phyloP scores from a whole-genome alignment of 768 basidiomycete genomes.

The Hygrophorus pudorinus region DNA sequence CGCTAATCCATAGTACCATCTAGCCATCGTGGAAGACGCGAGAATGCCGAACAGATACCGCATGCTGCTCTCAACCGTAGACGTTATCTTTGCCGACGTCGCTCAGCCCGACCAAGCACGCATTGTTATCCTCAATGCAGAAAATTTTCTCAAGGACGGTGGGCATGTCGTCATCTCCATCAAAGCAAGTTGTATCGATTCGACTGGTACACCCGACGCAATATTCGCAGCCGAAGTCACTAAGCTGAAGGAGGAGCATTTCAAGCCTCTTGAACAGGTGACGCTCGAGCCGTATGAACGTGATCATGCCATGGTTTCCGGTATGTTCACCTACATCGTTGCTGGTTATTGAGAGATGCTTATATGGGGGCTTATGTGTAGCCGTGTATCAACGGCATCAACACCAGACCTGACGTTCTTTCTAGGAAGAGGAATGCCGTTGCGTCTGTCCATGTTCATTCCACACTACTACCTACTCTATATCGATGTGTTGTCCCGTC shows the following conservation, averaged over 20 bases:
- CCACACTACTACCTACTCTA: too few relatives aligned
- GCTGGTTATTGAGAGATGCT: too few relatives aligned
- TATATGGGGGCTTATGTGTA: conserved; percentile 4
- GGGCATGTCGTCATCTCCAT: conserved; percentile 95
- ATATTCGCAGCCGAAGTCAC: conserved; percentile 88
- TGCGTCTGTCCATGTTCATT: too few relatives aligned
- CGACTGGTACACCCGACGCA: conserved; percentile 80
- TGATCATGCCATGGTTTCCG: conserved; percentile 86
- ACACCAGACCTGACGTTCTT: conserved; percentile 13
- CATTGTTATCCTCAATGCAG: conserved; percentile 88
- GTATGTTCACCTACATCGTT: too few relatives aligned
- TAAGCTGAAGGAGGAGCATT: conserved; percentile 59
- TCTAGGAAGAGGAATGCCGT: too few relatives aligned
- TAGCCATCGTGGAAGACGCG: conserved; percentile 96
- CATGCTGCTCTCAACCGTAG: conserved; percentile 91
- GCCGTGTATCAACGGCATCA: conserved; percentile 20
- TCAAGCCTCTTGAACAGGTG: conserved; percentile 94
- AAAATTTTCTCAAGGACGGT: conserved; percentile 90
- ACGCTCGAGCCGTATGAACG: conserved; percentile 91
- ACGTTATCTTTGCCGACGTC: conserved; percentile 96
- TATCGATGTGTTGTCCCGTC: too few relatives aligned
- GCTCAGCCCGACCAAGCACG: conserved; percentile 99
- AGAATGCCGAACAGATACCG: conserved; percentile 95
- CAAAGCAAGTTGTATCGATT: conserved; percentile 99
- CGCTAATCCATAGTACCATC: conserved; percentile 1